phyloP scores from a whole-genome alignment of 306 rosid genomes.

The Canavalia gladiata region DNA sequence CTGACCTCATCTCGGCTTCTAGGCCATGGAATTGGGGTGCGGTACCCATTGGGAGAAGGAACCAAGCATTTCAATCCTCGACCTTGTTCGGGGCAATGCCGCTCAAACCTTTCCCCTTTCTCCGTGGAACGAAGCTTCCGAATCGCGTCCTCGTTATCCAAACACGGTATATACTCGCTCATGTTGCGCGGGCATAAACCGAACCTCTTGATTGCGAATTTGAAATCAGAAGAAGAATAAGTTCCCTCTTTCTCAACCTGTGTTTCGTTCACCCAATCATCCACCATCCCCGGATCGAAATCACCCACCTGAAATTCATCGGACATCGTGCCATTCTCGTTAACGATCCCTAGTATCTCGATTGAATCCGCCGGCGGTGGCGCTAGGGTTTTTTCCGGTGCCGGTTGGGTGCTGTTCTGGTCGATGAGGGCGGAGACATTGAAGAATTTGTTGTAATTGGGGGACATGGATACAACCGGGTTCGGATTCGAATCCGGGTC shows the following conservation, averaged over 20 bases:
- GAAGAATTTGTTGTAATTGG: constrained; percentile 62
- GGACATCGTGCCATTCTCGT: constrained; percentile 88
- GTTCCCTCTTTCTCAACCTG: constrained; percentile 43
- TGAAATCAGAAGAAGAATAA: constrained; percentile 21
- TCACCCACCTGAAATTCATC: constrained; percentile 81
- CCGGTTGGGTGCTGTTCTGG: constrained; percentile 40
- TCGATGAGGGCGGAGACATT: constrained; percentile 60
- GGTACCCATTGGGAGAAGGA: constrained; percentile 86
- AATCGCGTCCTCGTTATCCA: constrained; percentile 81
- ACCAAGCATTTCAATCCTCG: constrained; percentile 80
- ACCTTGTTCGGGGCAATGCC: constrained; percentile 78
- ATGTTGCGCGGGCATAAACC: constrained; percentile 60
- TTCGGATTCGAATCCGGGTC: constrained; percentile 52
- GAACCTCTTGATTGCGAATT: constrained; percentile 62
- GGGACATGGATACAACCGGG: constrained; percentile 66
- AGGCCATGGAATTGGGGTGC: constrained; percentile 89
- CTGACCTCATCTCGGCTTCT: constrained; percentile 89
- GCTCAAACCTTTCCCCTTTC: constrained; percentile 80
- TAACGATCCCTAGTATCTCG: constrained; percentile 75
- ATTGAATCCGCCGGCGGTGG: constrained; percentile 45
- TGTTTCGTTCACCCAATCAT: constrained; percentile 79
- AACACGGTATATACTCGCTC: constrained; percentile 93
- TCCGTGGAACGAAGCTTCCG: constrained; percentile 66
- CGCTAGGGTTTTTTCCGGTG: constrained; percentile 44
- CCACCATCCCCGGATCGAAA: constrained; percentile 71